phyloP scores from a whole-genome alignment of 805 yeast genomes.

The Henningerozyma blattae region DNA sequence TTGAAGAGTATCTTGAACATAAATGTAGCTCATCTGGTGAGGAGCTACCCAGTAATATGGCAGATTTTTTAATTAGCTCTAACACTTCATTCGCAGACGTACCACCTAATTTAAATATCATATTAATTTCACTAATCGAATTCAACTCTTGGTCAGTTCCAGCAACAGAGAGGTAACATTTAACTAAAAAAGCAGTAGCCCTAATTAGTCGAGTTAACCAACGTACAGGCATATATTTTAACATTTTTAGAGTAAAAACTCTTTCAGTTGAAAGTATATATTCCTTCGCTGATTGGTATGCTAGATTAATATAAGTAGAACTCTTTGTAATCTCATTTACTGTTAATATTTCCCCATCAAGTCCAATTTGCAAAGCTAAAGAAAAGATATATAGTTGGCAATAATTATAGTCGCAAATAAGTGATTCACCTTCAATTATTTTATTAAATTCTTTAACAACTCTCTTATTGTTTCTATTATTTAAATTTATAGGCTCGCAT shows the following conservation, averaged over 20 bases:
- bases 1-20: slow-evolving; percentile 68
- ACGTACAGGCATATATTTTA: slow-evolving; percentile 79
- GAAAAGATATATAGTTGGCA: slow-evolving; percentile 78
- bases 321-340: slow-evolving; percentile 61
- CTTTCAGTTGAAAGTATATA: slow-evolving; percentile 59
- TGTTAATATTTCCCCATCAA: slow-evolving; percentile 28
- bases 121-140: slow-evolving; percentile 23
- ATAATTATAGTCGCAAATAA: slow-evolving; percentile 75
- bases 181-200: slow-evolving; percentile 82
- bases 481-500: slow-evolving; percentile 16
- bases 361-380: slow-evolving; percentile 50
- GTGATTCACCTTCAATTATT: slow-evolving; percentile 50
- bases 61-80: slow-evolving; percentile 55
- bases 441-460: slow-evolving; percentile 23
- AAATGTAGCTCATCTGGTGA: slow-evolving; percentile 84
- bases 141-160: slow-evolving; percentile 22
- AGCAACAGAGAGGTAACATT: slow-evolving; percentile 62
- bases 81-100: slow-evolving; percentile 64
- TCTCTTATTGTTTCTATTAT: slow-evolving; percentile 19
- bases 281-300: slow-evolving; percentile 76
- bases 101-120: slow-evolving; percentile 45
- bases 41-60: slow-evolving; percentile 64
- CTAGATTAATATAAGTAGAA: slow-evolving; percentile 69
- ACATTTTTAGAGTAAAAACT: slow-evolving; percentile 49
- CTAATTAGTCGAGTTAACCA: slow-evolving; percentile 82